phyloP scores from a whole-genome alignment of 2,329 filamentous ascomycete species.

The Didymella glomerata region DNA sequence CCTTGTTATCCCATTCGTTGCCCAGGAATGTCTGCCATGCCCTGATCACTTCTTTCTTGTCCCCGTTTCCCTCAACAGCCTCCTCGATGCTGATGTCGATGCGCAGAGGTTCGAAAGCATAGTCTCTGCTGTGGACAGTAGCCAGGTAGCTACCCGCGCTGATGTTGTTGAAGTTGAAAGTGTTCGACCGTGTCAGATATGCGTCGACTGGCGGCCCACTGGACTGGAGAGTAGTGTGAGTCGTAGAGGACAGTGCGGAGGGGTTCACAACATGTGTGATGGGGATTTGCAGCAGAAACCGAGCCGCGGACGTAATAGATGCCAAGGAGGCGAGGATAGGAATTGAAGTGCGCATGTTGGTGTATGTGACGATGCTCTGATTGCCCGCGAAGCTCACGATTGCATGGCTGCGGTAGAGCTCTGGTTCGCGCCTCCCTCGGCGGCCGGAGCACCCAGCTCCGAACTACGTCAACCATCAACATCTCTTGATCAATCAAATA shows the following conservation, averaged over 20 bases:
- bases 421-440: slow-evolving; percentile 17
- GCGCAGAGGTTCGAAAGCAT: slow-evolving; percentile 79
- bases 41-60: slow-evolving; percentile 59
- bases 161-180: slow-evolving; percentile 79
- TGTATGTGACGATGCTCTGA: slow-evolving; percentile 14
- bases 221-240: slow-evolving; percentile 72
- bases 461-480: slow-evolving; percentile 8
- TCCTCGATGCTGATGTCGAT: slow-evolving; percentile 69
- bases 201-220: slow-evolving; percentile 61
- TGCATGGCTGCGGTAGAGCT: slow-evolving; percentile 11
- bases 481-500: not conserved
- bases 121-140: slow-evolving; percentile 78
- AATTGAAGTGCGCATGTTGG: slow-evolving; percentile 47
- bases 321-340: slow-evolving; percentile 53
- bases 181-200: slow-evolving; percentile 72
- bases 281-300: slow-evolving; percentile 63
- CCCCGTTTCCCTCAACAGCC: slow-evolving; percentile 40
- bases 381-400: slow-evolving; percentile 9
- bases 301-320: slow-evolving; percentile 53
- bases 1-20: slow-evolving; percentile 89
- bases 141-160: slow-evolving; percentile 78
- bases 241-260: slow-evolving; percentile 62
- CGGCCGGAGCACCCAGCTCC: slow-evolving; percentile 9
- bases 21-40: slow-evolving; percentile 88
- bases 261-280: slow-evolving; percentile 55